A percentile compares a stretch with the other conserved stretches of the same genome.
Evolutionary conservation across 306 rosid genomes (phyloP).

Genomic region (Rubus idaeus): DNA sequence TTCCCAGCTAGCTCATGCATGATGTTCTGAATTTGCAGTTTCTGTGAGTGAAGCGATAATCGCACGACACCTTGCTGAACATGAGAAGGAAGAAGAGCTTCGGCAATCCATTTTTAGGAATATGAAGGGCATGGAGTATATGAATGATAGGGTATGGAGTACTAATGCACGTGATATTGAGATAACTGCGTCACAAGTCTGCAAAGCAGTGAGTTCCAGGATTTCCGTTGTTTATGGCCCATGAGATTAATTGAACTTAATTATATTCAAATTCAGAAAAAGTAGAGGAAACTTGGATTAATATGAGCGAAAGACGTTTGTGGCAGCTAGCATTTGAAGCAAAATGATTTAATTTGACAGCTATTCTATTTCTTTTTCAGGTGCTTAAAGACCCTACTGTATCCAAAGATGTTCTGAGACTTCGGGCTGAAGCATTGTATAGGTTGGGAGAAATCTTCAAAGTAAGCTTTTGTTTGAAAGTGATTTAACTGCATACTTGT

Average conservation of each 20-base stretch:
- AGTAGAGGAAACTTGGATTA: not conserved
- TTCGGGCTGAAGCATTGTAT: slow-evolving; percentile 66
- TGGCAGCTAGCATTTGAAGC: not conserved
- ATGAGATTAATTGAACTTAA: not conserved
- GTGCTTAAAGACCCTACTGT: slow-evolving; percentile 64
- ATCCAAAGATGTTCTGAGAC: slow-evolving; percentile 59
- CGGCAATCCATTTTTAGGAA: not conserved
- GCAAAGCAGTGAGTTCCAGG: slow-evolving; percentile 65
- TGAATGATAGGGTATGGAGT: slow-evolving; percentile 64
- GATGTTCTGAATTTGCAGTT: slow-evolving; percentile 40
- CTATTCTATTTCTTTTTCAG: slow-evolving; percentile 35
- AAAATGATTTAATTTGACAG: not conserved
- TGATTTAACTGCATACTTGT: not conserved
- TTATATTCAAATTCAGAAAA: not conserved
- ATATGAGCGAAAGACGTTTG: not conserved
- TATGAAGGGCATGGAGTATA: not conserved
- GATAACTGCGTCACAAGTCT: slow-evolving; percentile 65
- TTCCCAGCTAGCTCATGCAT: slow-evolving; percentile 20
- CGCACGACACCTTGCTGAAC: not conserved
- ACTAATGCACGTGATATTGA: slow-evolving; percentile 71
- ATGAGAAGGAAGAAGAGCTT: slow-evolving; percentile 45
- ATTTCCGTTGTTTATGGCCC: slow-evolving; percentile 18
- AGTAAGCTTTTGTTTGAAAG: slow-evolving; percentile 37
- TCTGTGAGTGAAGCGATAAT: slow-evolving; percentile 48
- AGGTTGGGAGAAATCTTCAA: slow-evolving; percentile 72